phyloP scores from a whole-genome alignment of 352 stramenopile genomes.

The Globisporangium paroecandrum region DNA sequence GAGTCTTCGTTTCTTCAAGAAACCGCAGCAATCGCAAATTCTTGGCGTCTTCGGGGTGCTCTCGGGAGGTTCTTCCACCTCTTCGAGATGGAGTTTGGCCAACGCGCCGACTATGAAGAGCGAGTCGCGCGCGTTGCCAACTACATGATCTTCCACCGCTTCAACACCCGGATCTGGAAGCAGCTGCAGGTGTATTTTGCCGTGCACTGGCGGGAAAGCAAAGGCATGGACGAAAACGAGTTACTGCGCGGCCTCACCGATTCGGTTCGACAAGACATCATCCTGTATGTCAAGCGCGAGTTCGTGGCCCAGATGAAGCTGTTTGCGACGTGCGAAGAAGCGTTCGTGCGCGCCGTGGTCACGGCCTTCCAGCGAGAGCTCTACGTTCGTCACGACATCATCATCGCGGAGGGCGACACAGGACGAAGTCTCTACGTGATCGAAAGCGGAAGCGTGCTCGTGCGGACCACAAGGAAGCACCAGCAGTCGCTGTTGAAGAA shows the following conservation, averaged over 20 bases:
- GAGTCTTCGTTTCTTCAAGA: neutral
- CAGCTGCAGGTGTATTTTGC: constrained; percentile 52
- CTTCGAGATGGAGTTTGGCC: constrained; percentile 43
- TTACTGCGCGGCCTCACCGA: constrained; percentile 34
- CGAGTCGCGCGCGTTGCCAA: constrained; percentile 35
- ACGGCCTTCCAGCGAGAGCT: constrained; percentile 67
- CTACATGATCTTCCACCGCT: constrained; percentile 44
- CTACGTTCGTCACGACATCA: constrained; percentile 71
- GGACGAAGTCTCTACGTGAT: constrained; percentile 67
- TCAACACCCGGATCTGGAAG: constrained; percentile 34
- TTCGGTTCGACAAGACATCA: constrained; percentile 32
- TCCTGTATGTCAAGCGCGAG: constrained; percentile 33
- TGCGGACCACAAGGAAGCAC: constrained; percentile 24
- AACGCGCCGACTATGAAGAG: constrained; percentile 46
- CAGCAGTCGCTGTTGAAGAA: neutral
- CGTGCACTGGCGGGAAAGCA: constrained; percentile 41
- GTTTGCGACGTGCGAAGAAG: constrained; percentile 54
- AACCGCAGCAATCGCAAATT: neutral
- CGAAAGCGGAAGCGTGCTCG: constrained; percentile 43
- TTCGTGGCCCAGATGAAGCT: constrained; percentile 58
- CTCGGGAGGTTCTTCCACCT: constrained; percentile 41
- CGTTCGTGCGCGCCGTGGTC: constrained; percentile 57
- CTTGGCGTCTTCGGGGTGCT: constrained; percentile 36
- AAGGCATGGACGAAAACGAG: constrained; percentile 44
- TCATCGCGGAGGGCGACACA: constrained; percentile 62